A percentile compares a stretch with the other conserved stretches of the same genome.
Conservation (phyloP, 495 filamentous ascomycete genomes). For the Chaetomium cochliodes region DNA sequence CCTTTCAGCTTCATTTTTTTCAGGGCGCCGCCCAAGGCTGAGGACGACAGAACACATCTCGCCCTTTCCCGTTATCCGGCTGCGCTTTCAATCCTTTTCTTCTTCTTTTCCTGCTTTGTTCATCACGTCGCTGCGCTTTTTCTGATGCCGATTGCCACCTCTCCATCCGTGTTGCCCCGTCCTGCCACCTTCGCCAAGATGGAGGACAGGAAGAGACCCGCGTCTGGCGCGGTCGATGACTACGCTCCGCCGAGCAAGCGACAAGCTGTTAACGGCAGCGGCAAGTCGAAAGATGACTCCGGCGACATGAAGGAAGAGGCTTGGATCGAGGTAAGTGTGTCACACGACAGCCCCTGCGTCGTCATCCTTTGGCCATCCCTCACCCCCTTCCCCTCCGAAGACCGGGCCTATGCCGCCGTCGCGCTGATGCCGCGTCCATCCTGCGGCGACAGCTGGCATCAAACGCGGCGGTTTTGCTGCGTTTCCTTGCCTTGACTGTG, state of each 20-base stretch:
- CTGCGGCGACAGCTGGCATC: conserved; percentile 23
- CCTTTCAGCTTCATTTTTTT: conserved; percentile 20
- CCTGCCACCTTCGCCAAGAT: conserved; percentile 73
- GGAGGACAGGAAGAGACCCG: conserved; percentile 95
- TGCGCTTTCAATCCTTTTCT: conserved; percentile 37
- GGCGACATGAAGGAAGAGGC: conserved; percentile 78
- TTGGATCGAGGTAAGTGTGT: conserved; percentile 72
- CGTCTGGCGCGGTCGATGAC: conserved; percentile 69
- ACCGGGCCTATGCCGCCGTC: conserved; percentile 14
- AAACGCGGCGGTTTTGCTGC: conserved; percentile 31
- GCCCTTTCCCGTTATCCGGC: conserved; percentile 28
- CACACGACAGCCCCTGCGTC: conserved; percentile 32
- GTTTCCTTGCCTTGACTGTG: conserved; percentile 41
- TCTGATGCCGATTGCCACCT: conserved; percentile 81
- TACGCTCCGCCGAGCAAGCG: conserved; percentile 80
- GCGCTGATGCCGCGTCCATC: conserved; percentile 18
- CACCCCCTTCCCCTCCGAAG: conserved; percentile 11
- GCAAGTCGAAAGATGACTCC: conserved; percentile 66
- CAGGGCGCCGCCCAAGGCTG: conserved; percentile 7
- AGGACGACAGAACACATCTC: conserved; percentile 32
- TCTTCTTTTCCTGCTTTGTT: conserved; percentile 31
- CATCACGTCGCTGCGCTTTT: conserved; percentile 36
- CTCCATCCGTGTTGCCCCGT: conserved; percentile 66
- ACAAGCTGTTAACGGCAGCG: conserved; percentile 76
- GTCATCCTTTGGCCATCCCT: conserved; percentile 24